Evolutionary conservation across 192 early-diverging fungal species (phyloP), one percentile per base, ranked within the genome.

Genomic region (Gaertneriomyces semiglobifer): DNA sequence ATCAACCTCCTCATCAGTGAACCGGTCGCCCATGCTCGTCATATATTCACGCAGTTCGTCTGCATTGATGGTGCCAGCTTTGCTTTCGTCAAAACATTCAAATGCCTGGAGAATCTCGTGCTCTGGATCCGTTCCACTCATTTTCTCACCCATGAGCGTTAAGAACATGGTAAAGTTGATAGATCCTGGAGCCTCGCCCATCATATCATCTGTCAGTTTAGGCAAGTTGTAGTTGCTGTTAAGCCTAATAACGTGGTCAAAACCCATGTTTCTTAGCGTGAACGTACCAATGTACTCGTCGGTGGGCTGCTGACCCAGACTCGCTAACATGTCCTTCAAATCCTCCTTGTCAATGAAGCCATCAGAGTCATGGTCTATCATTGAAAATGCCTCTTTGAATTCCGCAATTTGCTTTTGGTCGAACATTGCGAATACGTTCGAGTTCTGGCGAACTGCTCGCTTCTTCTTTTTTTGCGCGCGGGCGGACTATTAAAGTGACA

Each of bases 101-200:
- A 98, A 98, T 1, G 95, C 95, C 61, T 89, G 85, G 63, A 93
- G 65, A 56, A 98, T 95, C 69, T 93, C 91, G 59, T 86, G 82
- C 63, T 95, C 93, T 10, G 92, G 89, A 72, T 98, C 95, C 20
- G 92, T 94, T 6, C 92, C 92, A 40, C 84, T 87, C 58, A 96
- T 77, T 67, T 95, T 94, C 76, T 95, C 93, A 45, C 90, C 93
- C 89, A 98, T 91, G 64, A 98, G 72, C 3, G 95, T 98, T 59
- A 98, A 71, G 69, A 98, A 98, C 84, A 96, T 92, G 56, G 95
- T 96, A 69, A 98, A 98, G 79, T 95, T 98, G 78, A 98, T 94
- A 66, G 50, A 69, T 16, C 78, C 78, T 6, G 89, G 85, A 0
- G 94, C 91, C 69, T 98, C 94, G 53, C 75, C 79, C 9, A 96